phyloP scores from a whole-genome alignment of 2,329 filamentous ascomycete genomes.

The Nigrospora sphaerica region DNA sequence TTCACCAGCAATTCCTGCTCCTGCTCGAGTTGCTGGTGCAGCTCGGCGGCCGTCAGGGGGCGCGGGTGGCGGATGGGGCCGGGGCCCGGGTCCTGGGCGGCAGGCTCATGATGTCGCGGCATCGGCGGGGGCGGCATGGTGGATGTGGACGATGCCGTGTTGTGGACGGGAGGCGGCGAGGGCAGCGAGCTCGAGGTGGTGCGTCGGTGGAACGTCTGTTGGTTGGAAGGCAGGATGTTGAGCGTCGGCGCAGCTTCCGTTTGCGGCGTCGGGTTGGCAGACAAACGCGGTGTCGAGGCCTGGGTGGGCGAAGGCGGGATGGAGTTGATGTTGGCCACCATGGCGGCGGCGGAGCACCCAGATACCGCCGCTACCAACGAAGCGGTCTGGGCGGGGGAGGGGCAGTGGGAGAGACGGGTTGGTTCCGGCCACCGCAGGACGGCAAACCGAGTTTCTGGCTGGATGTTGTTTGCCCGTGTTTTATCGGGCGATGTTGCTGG shows the following conservation, averaged over 20 bases:
- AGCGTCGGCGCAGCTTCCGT: slow-evolving; percentile 33
- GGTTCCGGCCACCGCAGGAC: no score
- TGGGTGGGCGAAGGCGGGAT: slow-evolving; percentile 3
- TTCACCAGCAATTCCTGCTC: slow-evolving; percentile 95
- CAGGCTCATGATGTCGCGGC: slow-evolving; percentile 24
- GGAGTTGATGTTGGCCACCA: slow-evolving; percentile 31
- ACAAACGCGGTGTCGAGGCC: slow-evolving; percentile 32
- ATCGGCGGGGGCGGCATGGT: slow-evolving; percentile 21
- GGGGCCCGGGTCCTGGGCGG: slow-evolving; percentile 47
- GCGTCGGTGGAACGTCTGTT: slow-evolving; percentile 22
- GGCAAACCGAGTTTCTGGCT: no score
- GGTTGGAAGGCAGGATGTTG: slow-evolving; percentile 49
- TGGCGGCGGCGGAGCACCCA: neutral
- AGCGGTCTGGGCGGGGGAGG: no score
- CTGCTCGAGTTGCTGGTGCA: slow-evolving; percentile 85
- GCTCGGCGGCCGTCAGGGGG: slow-evolving; percentile 79
- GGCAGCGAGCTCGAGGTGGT: slow-evolving; percentile 26
- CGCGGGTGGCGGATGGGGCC: slow-evolving; percentile 80
- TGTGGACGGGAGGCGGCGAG: slow-evolving; percentile 16
- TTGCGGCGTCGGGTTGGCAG: slow-evolving; percentile 24
- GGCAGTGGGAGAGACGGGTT: no score
- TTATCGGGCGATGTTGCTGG: no score
- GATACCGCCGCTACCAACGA: no score
- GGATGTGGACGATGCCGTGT: slow-evolving; percentile 4
- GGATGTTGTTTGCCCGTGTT: no score